Base-by-base conservation (phyloP, 2,329 filamentous ascomycete genomes). In the Alternaria burnsii region DNA sequence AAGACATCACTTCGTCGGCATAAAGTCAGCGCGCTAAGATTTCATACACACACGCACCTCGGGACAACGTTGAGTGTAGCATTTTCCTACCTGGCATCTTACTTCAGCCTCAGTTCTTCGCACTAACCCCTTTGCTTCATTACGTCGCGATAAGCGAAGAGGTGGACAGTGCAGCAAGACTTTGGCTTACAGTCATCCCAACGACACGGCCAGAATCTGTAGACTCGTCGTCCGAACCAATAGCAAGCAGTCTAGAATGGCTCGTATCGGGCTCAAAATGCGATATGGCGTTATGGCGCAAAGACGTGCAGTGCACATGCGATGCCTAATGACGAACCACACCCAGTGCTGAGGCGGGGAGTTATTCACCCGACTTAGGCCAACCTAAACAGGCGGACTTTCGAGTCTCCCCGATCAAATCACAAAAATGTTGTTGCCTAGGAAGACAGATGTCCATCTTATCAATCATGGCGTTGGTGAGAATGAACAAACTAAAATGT, bases 331-430 rank as follows among this genome's bases (percentile, higher is more conserved):
- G 30, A 18, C 22, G 46, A 43, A 43, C 38, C 40, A 43, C 38
- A n/a, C 24, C 16, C 30, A 55, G 40, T n/a, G 36, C 20, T 43
- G 55, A 30, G 22, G 28, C 55, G 55, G 46, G 38, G 46, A 36
- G 55, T 52, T 52, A 11, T 57, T 57, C 55, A 52, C 28, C 55
- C 55, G 55, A 26, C 4, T 28, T 34, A 18, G 14, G 40, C 55
- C 38, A 43, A 30, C 14, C 24, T 41, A 47, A 44, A 14, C 30
- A 36, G 24, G 28, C 46, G 46, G 46, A 16, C 47, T 20, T 41
- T 34, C 22, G 18, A 36, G 55, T 57, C 55, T 26, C 40, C 22
- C 55, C 55, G 55, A 43, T 14, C 16, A 28, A 6, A 10, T n/a
- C 24, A 47, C 26, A 24, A 9, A 6, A 14, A 41, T n/a, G 34